These are phyloP conservation scores for Haberlea rhodopensis DNA, from an alignment of 257 asterid genomes.

Conservation along the genomic window DNA sequence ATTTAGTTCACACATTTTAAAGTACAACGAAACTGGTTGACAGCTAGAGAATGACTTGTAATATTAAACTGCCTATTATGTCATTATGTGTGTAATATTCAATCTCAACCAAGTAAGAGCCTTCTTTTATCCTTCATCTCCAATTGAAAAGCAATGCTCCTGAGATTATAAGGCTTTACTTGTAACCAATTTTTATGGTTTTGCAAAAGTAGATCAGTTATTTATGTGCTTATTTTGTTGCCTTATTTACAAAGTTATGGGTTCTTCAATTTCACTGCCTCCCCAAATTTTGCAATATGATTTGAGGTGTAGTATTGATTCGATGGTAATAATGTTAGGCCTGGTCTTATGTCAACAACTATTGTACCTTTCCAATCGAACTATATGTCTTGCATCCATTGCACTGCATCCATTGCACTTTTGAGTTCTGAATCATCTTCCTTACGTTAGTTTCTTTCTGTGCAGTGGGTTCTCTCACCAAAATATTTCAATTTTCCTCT, in stretches of 20 bases:
- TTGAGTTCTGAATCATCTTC: neutral
- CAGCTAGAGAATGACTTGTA: neutral
- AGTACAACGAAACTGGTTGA: neutral
- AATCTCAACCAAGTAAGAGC: neutral
- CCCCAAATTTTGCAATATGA: too few relatives aligned
- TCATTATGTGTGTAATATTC: neutral
- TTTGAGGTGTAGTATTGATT: too few relatives aligned
- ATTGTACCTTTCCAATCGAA: neutral
- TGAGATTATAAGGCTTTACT: conserved; percentile 19
- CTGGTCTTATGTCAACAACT: too few relatives aligned
- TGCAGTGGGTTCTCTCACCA: conserved; percentile 65
- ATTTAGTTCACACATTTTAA: neutral
- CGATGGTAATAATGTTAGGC: too few relatives aligned
- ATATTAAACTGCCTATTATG: too few relatives aligned
- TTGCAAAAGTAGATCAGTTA: neutral
- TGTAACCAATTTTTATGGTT: conserved; percentile 10
- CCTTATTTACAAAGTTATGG: neutral
- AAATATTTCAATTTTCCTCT: conserved; percentile 57
- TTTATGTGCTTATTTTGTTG: neutral
- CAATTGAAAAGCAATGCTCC: neutral
- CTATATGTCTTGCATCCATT: neutral
- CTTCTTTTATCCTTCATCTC: neutral
- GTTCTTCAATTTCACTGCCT: neutral
- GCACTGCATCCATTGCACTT: too few relatives aligned
- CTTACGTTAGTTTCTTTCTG: conserved; percentile 16